Evolutionary conservation across 78 protist genomes (phyloP).

Genomic region (Tieghemostelium lacteum): DNA sequence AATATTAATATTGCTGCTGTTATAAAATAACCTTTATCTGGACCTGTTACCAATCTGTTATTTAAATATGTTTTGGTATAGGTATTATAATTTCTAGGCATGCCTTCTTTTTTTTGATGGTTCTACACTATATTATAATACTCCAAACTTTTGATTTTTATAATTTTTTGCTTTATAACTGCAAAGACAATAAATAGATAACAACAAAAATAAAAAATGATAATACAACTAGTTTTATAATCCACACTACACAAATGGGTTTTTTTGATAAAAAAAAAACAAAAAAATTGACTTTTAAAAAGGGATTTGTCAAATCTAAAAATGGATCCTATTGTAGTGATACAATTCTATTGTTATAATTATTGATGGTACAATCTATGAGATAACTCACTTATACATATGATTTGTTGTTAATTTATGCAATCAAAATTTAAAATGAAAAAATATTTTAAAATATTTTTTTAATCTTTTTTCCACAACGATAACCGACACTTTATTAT

Average conservation of each 20-base stretch:
- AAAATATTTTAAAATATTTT: background rate
- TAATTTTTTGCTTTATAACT: background rate
- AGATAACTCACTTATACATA: no score
- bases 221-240: background rate
- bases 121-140: no score
- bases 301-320: background rate
- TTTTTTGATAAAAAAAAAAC: background rate
- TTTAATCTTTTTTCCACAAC: background rate
- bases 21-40: constrained; percentile 54
- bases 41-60: constrained; percentile 73
- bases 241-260: background rate
- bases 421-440: no score
- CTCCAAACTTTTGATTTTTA: no score
- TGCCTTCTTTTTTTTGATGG: no score
- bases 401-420: no score
- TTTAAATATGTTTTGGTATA: constrained; percentile 22
- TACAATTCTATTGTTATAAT: no score
- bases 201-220: background rate
- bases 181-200: background rate
- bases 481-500: no score
- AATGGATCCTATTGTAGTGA: no score
- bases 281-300: background rate
- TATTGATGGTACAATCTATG: no score
- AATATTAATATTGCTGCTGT: constrained; percentile 38
- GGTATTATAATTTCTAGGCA: constrained; percentile 36